These are phyloP conservation scores for Sporobolomyces phaffii DNA, from an alignment of 768 basidiomycete species.

Conservation along the genomic window DNA sequence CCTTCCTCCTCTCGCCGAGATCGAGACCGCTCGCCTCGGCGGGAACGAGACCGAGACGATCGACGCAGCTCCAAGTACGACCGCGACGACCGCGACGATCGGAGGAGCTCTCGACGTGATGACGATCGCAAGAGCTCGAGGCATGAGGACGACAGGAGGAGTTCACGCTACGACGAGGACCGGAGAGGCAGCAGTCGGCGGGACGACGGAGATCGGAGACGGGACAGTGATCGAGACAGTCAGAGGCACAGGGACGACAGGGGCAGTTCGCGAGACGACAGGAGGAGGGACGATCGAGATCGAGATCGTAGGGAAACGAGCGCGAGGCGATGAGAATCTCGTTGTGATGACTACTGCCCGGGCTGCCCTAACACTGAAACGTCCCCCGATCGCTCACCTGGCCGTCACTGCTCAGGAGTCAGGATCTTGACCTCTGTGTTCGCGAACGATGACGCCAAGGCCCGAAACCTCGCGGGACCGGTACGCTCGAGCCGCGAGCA, in stretches of 20 bases:
- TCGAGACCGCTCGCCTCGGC: constrained; percentile 35
- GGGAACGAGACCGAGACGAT: constrained; percentile 9
- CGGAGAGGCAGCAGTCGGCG: not conserved
- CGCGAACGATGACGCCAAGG: too few species aligned
- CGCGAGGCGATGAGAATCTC: too few species aligned
- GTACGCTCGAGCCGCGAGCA: too few species aligned
- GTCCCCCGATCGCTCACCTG: too few species aligned
- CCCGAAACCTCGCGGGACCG: too few species aligned
- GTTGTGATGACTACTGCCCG: too few species aligned
- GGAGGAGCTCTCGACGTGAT: constrained; percentile 26
- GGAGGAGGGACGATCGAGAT: too few species aligned
- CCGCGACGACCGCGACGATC: not conserved
- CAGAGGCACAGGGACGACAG: not conserved
- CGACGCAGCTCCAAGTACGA: not conserved
- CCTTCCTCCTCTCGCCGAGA: constrained; percentile 32
- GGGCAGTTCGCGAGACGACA: not conserved
- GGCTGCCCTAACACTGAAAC: too few species aligned
- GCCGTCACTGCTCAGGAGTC: too few species aligned
- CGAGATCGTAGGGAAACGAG: too few species aligned
- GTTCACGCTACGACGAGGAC: constrained; percentile 37
- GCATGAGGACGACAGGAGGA: constrained; percentile 31
- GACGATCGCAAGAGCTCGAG: constrained; percentile 27
- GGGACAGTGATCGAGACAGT: constrained; percentile 42
- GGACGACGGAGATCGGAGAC: not conserved
- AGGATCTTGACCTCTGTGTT: too few species aligned